These are phyloP conservation scores for Selaginella tamariscina DNA, from an alignment of 75 land plant genomes.

Conservation along the genomic window DNA sequence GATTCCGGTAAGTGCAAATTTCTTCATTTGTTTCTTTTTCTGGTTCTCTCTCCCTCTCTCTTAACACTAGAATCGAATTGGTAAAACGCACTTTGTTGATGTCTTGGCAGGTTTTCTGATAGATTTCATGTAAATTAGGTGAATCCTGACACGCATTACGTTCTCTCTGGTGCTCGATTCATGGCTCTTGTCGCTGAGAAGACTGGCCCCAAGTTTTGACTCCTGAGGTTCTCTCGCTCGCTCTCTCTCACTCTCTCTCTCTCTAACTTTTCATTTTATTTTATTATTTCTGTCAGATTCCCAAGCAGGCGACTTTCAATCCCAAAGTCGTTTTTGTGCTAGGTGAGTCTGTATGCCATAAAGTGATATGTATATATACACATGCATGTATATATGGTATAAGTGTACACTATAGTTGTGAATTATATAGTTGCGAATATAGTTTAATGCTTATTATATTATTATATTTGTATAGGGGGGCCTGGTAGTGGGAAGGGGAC, in stretches of 20 bases:
- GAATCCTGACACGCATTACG: not conserved
- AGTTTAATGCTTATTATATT: not conserved
- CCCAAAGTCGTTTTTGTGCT: slow-evolving; percentile 15
- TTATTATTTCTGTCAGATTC: not conserved
- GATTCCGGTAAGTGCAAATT: not conserved
- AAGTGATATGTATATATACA: not conserved
- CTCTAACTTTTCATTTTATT: not conserved
- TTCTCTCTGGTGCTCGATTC: not conserved
- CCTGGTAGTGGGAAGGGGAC: slow-evolving; percentile 95
- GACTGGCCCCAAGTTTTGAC: not conserved
- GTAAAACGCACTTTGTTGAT: not conserved
- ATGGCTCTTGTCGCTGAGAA: not conserved
- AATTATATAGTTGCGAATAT: not conserved
- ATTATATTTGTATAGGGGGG: slow-evolving; percentile 43
- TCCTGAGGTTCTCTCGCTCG: not conserved
- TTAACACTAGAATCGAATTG: not conserved
- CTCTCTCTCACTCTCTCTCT: not conserved
- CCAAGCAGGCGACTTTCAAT: not conserved
- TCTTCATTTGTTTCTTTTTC: not conserved
- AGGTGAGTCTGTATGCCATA: not conserved
- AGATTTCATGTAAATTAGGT: not conserved
- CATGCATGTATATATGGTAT: not conserved
- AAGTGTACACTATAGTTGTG: not conserved
- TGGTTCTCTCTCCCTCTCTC: not conserved
- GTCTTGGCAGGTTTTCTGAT: not conserved